Conservation (phyloP, 306 rosid species). For the Calophaca sinica region DNA sequence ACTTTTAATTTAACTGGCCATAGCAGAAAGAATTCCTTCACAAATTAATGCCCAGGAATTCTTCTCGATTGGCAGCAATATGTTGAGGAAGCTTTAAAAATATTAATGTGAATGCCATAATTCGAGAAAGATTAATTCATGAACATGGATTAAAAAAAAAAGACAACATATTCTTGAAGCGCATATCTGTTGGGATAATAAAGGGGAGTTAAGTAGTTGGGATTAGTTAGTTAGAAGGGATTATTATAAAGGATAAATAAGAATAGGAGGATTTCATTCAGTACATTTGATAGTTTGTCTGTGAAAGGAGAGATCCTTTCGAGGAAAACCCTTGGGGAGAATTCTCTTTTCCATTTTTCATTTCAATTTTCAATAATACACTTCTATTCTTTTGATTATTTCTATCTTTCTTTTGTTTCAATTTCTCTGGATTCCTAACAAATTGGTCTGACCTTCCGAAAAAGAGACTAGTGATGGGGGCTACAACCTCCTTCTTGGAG, state of each 20-base stretch:
- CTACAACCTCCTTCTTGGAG: not conserved
- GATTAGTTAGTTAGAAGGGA: not conserved
- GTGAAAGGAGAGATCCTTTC: conserved; percentile 3
- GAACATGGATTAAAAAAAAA: conserved; percentile 14
- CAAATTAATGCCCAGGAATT: conserved; percentile 36
- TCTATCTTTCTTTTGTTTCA: not conserved
- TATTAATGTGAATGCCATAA: too few species aligned
- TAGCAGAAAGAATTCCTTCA: conserved; percentile 33
- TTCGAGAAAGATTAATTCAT: not conserved
- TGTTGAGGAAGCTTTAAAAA: not conserved
- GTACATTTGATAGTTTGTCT: not conserved
- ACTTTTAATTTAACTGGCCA: conserved; percentile 29
- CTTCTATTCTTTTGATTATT: not conserved
- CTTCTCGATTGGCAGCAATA: conserved; percentile 31
- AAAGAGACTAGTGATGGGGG: conserved; percentile 1
- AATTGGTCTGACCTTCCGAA: not conserved
- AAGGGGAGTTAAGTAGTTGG: not conserved
- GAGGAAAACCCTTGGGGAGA: not conserved
- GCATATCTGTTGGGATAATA: not conserved
- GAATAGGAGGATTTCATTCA: not conserved
- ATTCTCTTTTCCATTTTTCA: not conserved
- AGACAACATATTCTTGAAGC: conserved; percentile 19
- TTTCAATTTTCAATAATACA: not conserved
- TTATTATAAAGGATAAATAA: not conserved
- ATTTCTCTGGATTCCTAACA: not conserved